phyloP scores from a whole-genome alignment of 306 rosid species.

The Urtica urens region DNA sequence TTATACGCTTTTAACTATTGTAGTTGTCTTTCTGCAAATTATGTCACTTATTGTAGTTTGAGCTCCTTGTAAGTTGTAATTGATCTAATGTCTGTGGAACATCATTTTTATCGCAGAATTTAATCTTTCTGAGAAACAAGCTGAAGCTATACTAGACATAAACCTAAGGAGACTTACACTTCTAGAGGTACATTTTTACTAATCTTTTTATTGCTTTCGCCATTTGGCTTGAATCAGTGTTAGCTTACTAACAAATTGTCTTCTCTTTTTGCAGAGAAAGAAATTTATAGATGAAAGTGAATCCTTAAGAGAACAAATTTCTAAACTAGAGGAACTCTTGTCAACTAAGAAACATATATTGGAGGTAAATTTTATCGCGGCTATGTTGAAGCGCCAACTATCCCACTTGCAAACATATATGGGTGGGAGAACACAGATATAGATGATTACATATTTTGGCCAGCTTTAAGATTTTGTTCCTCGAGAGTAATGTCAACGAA shows the following conservation, averaged over 20 bases:
- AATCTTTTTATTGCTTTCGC: conserved; percentile 2
- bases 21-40: background rate
- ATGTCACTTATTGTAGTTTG: background rate
- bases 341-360: conserved; percentile 67
- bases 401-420: too few relatives aligned
- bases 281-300: conserved; percentile 63
- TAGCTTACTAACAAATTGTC: background rate
- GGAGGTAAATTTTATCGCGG: conserved; percentile 52
- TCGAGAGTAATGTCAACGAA: background rate
- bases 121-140: conserved; percentile 81
- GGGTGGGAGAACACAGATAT: too few relatives aligned
- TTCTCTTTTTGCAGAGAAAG: conserved; percentile 51
- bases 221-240: background rate
- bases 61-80: background rate
- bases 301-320: conserved; percentile 56
- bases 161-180: conserved; percentile 68
- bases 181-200: conserved; percentile 74
- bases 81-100: background rate
- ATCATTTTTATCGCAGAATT: conserved; percentile 38
- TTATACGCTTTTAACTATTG: too few relatives aligned
- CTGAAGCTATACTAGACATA: conserved; percentile 89
- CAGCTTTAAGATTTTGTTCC: too few relatives aligned
- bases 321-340: conserved; percentile 72
- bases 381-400: too few relatives aligned
- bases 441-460: too few relatives aligned